These are phyloP conservation scores for Lentinus polychrous DNA, from an alignment of 1,284 basidiomycete genomes.

Conservation along the genomic window DNA sequence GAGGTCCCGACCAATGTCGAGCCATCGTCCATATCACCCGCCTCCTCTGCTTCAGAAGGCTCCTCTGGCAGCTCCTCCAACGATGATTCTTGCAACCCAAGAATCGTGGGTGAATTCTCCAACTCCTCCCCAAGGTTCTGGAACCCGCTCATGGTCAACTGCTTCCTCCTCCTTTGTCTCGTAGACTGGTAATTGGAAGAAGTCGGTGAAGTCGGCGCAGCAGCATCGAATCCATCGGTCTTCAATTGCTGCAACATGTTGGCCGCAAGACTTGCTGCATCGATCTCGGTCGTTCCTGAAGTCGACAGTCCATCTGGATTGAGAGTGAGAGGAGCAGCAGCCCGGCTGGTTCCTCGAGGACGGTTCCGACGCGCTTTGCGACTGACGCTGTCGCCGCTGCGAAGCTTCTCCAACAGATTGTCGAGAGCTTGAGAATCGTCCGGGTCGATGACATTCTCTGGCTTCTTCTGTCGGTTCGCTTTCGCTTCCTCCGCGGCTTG, in stretches of 20 bases:
- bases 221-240: slow-evolving; percentile 36
- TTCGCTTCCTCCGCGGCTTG: slow-evolving; percentile 58
- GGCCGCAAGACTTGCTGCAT: slow-evolving; percentile 57
- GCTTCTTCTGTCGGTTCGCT: slow-evolving; percentile 45
- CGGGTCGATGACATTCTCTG: slow-evolving; percentile 41
- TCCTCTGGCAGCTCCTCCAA: neutral
- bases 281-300: slow-evolving; percentile 25
- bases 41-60: neutral
- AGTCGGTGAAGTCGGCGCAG: slow-evolving; percentile 15
- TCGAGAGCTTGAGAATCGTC: slow-evolving; percentile 66
- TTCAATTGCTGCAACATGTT: slow-evolving; percentile 71
- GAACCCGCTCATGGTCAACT: slow-evolving; percentile 11
- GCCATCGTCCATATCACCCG: neutral
- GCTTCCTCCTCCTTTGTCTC: slow-evolving; percentile 16
- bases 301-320: slow-evolving; percentile 28
- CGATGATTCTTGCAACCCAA: neutral
- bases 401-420: slow-evolving; percentile 65
- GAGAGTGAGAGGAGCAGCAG: slow-evolving; percentile 33
- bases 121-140: slow-evolving; percentile 13
- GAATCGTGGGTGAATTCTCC: slow-evolving; percentile 8
- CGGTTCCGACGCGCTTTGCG: slow-evolving; percentile 51
- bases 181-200: slow-evolving; percentile 8
- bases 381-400: slow-evolving; percentile 57
- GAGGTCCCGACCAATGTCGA: neutral
- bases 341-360: slow-evolving; percentile 29